A percentile compares a stretch with the other conserved stretches of the same genome.
phyloP scores from a whole-genome alignment of 345 rosid species.

The Citrus australasica region DNA sequence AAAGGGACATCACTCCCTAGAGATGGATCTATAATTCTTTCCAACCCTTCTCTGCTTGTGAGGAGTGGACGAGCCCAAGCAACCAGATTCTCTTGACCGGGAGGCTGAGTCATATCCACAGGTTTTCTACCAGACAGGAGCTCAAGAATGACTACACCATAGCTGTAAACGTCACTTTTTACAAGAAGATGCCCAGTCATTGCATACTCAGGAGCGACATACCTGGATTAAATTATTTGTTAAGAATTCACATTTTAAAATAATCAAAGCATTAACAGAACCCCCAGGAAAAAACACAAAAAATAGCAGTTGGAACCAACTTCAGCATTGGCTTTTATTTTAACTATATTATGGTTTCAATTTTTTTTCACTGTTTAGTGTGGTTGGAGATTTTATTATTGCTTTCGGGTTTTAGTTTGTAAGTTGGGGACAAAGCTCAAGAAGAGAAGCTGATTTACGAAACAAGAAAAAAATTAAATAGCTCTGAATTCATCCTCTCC shows the following conservation, averaged over 20 bases:
- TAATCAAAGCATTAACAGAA: not conserved
- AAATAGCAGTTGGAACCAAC: too few relatives aligned
- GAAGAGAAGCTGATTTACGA: too few relatives aligned
- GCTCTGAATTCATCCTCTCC: too few relatives aligned
- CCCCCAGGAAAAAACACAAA: not conserved
- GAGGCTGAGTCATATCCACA: conserved; percentile 85
- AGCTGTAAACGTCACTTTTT: conserved; percentile 98
- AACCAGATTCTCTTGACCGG: conserved; percentile 91
- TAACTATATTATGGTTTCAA: too few relatives aligned
- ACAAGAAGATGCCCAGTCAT: conserved; percentile 98
- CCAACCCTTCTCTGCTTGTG: conserved; percentile 72
- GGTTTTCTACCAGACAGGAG: too few relatives aligned
- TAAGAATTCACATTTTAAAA: conserved; percentile 1
- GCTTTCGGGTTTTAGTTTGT: too few relatives aligned
- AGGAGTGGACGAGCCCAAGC: conserved; percentile 86
- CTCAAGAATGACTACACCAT: conserved; percentile 97
- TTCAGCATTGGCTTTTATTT: too few relatives aligned
- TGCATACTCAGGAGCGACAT: conserved; percentile 98
- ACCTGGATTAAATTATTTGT: conserved; percentile 40
- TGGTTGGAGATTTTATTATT: too few relatives aligned
- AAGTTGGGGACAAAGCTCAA: too few relatives aligned
- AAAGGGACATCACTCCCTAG: conserved; percentile 62
- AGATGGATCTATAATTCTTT: conserved; percentile 60
- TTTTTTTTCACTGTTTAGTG: too few relatives aligned
- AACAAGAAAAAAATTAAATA: too few relatives aligned